phyloP scores from a whole-genome alignment of 805 yeast species.

The Henningerozyma blattae region DNA sequence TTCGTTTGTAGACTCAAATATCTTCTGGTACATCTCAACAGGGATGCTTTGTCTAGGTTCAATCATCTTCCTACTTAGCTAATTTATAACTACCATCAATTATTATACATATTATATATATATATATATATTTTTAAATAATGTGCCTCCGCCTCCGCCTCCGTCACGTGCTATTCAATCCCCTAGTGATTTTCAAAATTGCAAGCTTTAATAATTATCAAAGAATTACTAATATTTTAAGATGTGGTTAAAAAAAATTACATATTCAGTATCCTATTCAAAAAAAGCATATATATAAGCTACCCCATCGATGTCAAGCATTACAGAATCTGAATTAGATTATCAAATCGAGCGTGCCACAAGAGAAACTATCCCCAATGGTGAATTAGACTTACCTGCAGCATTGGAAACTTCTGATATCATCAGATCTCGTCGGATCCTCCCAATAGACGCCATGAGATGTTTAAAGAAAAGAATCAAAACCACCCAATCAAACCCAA shows the following conservation, averaged over 20 bases:
- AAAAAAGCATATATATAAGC: no score
- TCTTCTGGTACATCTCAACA: conserved; percentile 18
- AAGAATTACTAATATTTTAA: no score
- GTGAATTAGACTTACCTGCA: conserved; percentile 64
- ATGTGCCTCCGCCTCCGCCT: not conserved
- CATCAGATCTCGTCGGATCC: conserved; percentile 68
- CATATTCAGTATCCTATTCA: not conserved
- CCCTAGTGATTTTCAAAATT: no score
- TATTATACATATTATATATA: not conserved
- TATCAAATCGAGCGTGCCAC: conserved; percentile 65
- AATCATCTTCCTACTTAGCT: conserved; percentile 14
- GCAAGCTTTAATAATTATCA: not conserved
- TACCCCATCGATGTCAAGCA: not conserved
- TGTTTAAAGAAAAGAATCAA: conserved; percentile 65
- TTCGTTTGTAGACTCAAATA: conserved; percentile 8
- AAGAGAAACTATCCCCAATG: conserved; percentile 81
- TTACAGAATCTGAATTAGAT: conserved; percentile 32
- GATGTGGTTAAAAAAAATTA: not conserved
- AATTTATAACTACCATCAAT: no score
- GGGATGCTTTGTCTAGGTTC: conserved; percentile 21
- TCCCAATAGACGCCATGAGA: conserved; percentile 76
- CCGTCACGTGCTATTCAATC: not conserved
- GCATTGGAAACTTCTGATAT: conserved; percentile 82
- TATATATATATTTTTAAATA: not conserved
- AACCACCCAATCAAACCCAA: conserved; percentile 53